Evolutionary conservation across 306 rosid genomes (phyloP).

Genomic region (Gastrolobium villosum): DNA sequence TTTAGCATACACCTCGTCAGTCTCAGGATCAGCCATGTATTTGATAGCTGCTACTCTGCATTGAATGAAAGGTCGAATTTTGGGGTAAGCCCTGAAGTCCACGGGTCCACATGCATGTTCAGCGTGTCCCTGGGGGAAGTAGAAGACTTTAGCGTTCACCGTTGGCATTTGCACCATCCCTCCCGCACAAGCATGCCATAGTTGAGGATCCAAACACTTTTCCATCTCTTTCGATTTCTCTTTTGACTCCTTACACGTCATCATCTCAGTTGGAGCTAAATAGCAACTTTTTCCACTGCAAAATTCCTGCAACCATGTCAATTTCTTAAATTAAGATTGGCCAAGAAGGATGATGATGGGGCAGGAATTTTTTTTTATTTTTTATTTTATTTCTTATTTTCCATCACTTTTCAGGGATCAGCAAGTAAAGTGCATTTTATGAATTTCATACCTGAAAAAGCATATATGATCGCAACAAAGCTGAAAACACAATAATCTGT

Average conservation of each 20-base stretch:
- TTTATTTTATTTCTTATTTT: not conserved
- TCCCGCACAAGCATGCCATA: constrained; percentile 95
- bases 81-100: constrained; percentile 59
- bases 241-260: constrained; percentile 71
- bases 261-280: constrained; percentile 51
- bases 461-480: constrained; percentile 42
- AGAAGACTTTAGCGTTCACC: constrained; percentile 71
- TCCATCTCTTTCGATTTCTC: constrained; percentile 69
- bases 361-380: too few species aligned
- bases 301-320: constrained; percentile 46
- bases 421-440: not conserved
- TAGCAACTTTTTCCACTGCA: constrained; percentile 15
- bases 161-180: constrained; percentile 87
- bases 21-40: constrained; percentile 83
- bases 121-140: constrained; percentile 82
- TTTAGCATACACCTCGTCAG: constrained; percentile 78
- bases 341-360: constrained; percentile 9
- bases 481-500: constrained; percentile 12
- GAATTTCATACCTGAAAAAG: constrained; percentile 51
- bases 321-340: constrained; percentile 6
- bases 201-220: constrained; percentile 73
- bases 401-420: not conserved
- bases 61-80: constrained; percentile 59
- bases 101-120: constrained; percentile 78
- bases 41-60: constrained; percentile 68